Percentiles rank a stretch among this genome's conserved stretches.
Conservation (phyloP, 306 rosid species). For the Dryas octopetala region DNA sequence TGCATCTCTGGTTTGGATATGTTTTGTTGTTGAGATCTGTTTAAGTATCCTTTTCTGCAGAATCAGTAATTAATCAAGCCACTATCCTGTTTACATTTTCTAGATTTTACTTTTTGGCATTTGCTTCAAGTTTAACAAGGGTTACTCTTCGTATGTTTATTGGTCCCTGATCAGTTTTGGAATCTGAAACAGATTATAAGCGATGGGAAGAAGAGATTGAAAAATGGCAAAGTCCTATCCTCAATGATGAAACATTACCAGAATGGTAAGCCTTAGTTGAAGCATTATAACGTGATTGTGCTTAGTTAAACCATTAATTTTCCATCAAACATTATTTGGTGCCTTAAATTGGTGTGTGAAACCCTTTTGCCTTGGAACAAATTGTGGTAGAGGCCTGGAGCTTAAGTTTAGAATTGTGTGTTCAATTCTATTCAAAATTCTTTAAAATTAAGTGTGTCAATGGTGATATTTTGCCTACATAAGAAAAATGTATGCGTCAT, state of each 20-base stretch:
- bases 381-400: not conserved
- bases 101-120: not conserved
- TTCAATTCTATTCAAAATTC: not conserved
- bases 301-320: slow-evolving; percentile 14
- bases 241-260: slow-evolving; percentile 71
- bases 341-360: slow-evolving; percentile 3
- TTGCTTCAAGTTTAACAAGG: slow-evolving; percentile 6
- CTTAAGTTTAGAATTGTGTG: not conserved
- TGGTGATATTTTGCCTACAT: not conserved
- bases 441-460: not conserved
- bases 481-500: not conserved
- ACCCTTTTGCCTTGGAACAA: not conserved
- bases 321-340: not conserved
- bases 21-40: slow-evolving; percentile 18
- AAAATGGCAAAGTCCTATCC: slow-evolving; percentile 87
- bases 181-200: slow-evolving; percentile 64
- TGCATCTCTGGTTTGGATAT: slow-evolving; percentile 30
- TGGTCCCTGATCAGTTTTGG: slow-evolving; percentile 27
- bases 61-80: not conserved
- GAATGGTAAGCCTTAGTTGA: slow-evolving; percentile 68
- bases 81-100: not conserved
- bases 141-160: not conserved
- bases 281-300: slow-evolving; percentile 13
- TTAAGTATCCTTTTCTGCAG: not conserved
- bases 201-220: slow-evolving; percentile 98